These are phyloP conservation scores for Rhynchosporium secalis DNA, from an alignment of 2,329 filamentous ascomycete genomes.

Conservation along the genomic window DNA sequence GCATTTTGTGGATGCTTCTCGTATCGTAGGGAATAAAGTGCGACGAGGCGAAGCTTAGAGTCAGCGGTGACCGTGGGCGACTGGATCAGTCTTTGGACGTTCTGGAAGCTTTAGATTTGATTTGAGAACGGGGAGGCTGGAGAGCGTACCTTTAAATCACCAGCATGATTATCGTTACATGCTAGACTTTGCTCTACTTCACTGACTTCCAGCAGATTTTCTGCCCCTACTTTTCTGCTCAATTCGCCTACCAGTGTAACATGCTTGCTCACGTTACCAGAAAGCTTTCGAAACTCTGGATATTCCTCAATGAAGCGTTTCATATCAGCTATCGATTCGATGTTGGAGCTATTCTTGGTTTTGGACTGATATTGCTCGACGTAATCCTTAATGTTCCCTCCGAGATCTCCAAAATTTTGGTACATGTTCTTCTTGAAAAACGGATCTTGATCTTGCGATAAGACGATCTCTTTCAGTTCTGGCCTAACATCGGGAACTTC, in stretches of 20 bases:
- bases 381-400: slow-evolving; percentile 96
- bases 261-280: slow-evolving; percentile 97
- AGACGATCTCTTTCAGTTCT: slow-evolving; percentile 88
- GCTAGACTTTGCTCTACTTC: slow-evolving; percentile 96
- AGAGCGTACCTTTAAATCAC: slow-evolving; percentile 78
- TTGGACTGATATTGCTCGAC: slow-evolving; percentile 98
- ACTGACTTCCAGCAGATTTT: slow-evolving; percentile 91
- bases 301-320: slow-evolving; percentile 99
- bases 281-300: slow-evolving; percentile 94
- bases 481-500: slow-evolving; percentile 80
- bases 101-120: slow-evolving; percentile 50
- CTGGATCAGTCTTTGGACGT: slow-evolving; percentile 82
- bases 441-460: slow-evolving; percentile 95
- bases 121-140: neutral
- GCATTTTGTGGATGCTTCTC: slow-evolving; percentile 82
- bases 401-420: slow-evolving; percentile 92
- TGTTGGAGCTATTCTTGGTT: slow-evolving; percentile 93
- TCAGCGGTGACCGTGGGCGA: slow-evolving; percentile 73
- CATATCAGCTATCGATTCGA: slow-evolving; percentile 98
- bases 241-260: slow-evolving; percentile 94
- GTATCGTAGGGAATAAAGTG: slow-evolving; percentile 93
- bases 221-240: slow-evolving; percentile 80
- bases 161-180: slow-evolving; percentile 91
- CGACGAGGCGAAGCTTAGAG: slow-evolving; percentile 86
- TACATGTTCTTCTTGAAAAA: slow-evolving; percentile 99